Percentiles rank a stretch among this genome's conserved stretches.
Evolutionary conservation across 179 eudicot genomes (phyloP).

Genomic region (Silene vulgaris): DNA sequence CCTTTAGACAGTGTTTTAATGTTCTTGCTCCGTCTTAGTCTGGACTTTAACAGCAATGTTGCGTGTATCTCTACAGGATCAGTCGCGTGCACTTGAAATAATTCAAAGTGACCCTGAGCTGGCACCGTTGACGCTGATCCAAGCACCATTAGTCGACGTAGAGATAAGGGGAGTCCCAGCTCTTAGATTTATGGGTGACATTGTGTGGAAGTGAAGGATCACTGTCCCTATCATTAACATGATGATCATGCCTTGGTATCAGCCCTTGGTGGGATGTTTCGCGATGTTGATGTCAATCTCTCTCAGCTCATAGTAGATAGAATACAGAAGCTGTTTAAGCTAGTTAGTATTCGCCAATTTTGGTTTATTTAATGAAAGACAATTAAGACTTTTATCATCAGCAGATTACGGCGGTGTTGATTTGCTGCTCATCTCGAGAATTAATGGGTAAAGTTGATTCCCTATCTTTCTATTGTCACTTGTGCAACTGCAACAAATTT

Average conservation of each 20-base stretch:
- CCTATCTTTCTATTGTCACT: too few species aligned
- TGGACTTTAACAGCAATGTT: constrained; percentile 11
- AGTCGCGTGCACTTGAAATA: constrained; percentile 69
- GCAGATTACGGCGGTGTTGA: not conserved
- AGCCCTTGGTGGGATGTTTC: not conserved
- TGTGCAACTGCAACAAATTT: too few species aligned
- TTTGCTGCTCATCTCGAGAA: too few species aligned
- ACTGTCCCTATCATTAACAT: not conserved
- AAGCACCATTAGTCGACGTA: constrained; percentile 92
- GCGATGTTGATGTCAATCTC: not conserved
- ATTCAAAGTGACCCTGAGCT: constrained; percentile 71
- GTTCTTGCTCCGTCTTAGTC: not conserved
- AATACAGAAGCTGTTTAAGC: not conserved
- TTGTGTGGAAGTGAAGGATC: constrained; percentile 75
- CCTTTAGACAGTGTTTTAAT: too few species aligned
- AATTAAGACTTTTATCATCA: not conserved
- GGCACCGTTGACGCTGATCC: constrained; percentile 55
- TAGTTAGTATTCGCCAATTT: not conserved
- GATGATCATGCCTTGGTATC: not conserved
- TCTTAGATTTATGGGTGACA: constrained; percentile 88
- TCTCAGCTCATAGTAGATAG: not conserved
- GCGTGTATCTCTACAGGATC: constrained; percentile 53
- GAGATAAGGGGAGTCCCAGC: constrained; percentile 99
- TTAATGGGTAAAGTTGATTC: too few species aligned
- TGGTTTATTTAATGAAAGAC: not conserved